Evolutionary conservation across 2,329 filamentous ascomycete genomes (phyloP), one percentile per base, ranked within the genome.

Genomic region (Coniella lustricola): DNA sequence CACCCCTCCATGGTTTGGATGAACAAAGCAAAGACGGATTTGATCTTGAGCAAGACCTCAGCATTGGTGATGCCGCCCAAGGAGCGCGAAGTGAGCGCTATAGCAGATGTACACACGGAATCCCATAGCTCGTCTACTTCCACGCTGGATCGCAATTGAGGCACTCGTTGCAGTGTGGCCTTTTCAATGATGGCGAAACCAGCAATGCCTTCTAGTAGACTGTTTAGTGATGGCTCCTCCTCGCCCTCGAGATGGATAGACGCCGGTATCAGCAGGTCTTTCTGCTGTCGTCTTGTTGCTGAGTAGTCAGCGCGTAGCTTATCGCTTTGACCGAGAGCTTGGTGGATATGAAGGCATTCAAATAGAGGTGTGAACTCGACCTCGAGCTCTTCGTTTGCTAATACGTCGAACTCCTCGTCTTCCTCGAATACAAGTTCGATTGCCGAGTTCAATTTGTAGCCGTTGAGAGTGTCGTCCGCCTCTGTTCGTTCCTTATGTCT

Each of bases 71-170:
- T 81, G 35, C 83, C 81, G 43, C 79, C 77, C 4, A 98, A 71
- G 0, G 88, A 85, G 57, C 84, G 87, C 1, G 84, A 83, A 54
- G 95, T 94, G 41, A 97, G 73, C 8, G 76, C 78, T 56, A 97
- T 89, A 0, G 88, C 85, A 38, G 85, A 83, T 60, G 90, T 87
- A 62, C 91, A 97, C 87, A 97, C 93, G 0, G 90, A 96, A 60
- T 97, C 91, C 93, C 93, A 98, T 2, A 98, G 72, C 66, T 97
- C 93, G 61, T 98, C 93, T n/a, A 96, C 90, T 70, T 98, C 93
- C 56, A 87, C 80, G 10, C 81, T 72, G 22, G 89, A 85, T 54
- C 93, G 82, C 43, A 98, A 72, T 60, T 93, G 87, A 1, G 89
- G 87, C 1, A 85, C 84, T 56, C 86, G 85, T 55, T 84, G 84